phyloP scores from a whole-genome alignment of 2,329 filamentous ascomycete species.

The Diaporthe velutina region DNA sequence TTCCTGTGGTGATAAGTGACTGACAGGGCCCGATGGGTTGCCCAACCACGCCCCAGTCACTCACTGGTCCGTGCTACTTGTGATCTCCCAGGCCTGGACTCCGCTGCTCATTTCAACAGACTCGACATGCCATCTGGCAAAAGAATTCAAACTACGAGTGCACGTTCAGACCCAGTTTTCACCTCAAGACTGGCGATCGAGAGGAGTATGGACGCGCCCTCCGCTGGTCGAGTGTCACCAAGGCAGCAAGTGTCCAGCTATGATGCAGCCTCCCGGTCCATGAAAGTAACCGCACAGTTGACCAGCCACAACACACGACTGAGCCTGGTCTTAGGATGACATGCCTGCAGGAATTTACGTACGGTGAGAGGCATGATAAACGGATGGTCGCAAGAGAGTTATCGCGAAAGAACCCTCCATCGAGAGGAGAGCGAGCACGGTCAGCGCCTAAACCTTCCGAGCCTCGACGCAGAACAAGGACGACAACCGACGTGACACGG shows the following conservation, averaged over 20 bases:
- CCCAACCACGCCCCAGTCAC: constrained; percentile 10
- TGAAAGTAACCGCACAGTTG: not conserved
- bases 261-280: not conserved
- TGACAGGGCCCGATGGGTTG: not conserved
- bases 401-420: not conserved
- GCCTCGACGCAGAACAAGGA: not conserved
- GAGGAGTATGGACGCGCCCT: not conserved
- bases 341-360: not conserved
- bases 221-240: not conserved
- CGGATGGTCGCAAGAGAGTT: not conserved
- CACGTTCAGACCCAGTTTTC: not conserved
- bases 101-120: not conserved
- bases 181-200: not conserved
- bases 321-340: not conserved
- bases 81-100: not conserved
- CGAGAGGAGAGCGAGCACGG: not conserved
- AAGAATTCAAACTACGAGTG: not conserved
- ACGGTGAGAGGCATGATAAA: too few relatives aligned
- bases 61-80: constrained; percentile 17
- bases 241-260: not conserved
- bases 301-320: not conserved
- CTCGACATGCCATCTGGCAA: not conserved
- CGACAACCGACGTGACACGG: not conserved
- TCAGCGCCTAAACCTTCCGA: not conserved
- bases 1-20: too few relatives aligned